Conservation (phyloP, 164 flowering plant species). For the Vitis cinerea region DNA sequence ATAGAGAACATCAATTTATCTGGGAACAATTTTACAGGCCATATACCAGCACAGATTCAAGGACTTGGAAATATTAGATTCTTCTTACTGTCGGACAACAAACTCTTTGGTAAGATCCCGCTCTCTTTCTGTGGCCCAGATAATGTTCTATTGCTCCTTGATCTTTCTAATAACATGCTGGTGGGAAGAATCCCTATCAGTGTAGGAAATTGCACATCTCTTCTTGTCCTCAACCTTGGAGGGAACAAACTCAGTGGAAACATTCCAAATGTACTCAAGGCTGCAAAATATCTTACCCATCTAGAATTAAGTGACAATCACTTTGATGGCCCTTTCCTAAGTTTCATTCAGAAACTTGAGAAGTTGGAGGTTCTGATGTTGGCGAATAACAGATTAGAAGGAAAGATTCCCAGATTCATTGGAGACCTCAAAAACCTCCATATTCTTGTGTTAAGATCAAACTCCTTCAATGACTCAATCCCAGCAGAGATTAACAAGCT, state of each 20-base stretch:
- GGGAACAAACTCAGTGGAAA: conserved; percentile 8
- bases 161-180: conserved; percentile 15
- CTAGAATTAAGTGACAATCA: conserved; percentile 12
- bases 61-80: conserved; percentile 4
- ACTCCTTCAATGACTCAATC: conserved; percentile 12
- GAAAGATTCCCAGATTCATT: conserved; percentile 22
- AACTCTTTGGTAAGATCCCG: conserved; percentile 14
- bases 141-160: conserved; percentile 12
- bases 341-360: conserved; percentile 7
- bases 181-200: conserved; percentile 8
- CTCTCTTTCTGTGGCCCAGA: conserved; percentile 3
- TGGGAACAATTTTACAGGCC: conserved; percentile 15
- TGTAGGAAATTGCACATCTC: conserved; percentile 16
- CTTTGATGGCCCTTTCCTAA: conserved; percentile 15
- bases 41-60: conserved; percentile 12
- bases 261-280: conserved; percentile 11
- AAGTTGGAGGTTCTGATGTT: conserved; percentile 9
- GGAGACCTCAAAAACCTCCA: conserved; percentile 17
- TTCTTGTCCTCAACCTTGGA: conserved; percentile 19
- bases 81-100: conserved; percentile 13
- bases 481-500: conserved; percentile 13
- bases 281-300: conserved; percentile 1
- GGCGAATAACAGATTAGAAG: conserved; percentile 14
- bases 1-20: conserved; percentile 17
- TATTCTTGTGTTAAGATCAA: conserved; percentile 19